A percentile compares a stretch with the other conserved stretches of the same genome.
phyloP scores from a whole-genome alignment of 1,139 yeast genomes.

The Pichia sp. region DNA sequence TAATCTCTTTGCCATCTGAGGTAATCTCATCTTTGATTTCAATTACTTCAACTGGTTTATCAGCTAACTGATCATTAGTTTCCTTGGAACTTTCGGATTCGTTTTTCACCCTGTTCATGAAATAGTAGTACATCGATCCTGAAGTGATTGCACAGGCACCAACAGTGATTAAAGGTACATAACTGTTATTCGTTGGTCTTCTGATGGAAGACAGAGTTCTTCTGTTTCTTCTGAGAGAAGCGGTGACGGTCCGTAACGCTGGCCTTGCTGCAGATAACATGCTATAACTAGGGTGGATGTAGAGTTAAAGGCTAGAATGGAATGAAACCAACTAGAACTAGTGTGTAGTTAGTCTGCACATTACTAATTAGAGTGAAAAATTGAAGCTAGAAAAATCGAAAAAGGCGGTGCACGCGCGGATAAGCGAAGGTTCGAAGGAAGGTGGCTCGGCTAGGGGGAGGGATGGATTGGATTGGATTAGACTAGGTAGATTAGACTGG shows the following conservation, averaged over 20 bases:
- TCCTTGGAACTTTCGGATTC: slow-evolving; percentile 8
- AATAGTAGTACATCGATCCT: slow-evolving; percentile 15
- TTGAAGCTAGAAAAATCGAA: too few relatives aligned
- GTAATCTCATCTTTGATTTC: slow-evolving; percentile 6
- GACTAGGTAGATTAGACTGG: too few relatives aligned
- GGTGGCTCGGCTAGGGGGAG: background rate
- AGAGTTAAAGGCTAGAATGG: background rate
- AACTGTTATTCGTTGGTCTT: slow-evolving; percentile 1
- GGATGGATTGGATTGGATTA: background rate
- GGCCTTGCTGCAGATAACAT: background rate
- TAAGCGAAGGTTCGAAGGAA: too few relatives aligned
- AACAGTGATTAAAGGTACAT: slow-evolving; percentile 13
- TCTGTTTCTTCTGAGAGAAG: background rate
- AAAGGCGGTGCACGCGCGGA: too few relatives aligned
- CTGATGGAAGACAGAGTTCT: slow-evolving; percentile 1
- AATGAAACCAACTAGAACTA: background rate
- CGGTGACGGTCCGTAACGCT: background rate
- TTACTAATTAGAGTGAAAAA: background rate
- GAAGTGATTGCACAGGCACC: slow-evolving; percentile 19
- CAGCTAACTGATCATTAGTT: background rate
- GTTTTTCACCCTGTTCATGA: slow-evolving; percentile 11
- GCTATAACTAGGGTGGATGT: background rate
- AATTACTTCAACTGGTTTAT: slow-evolving; percentile 12
- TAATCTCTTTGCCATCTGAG: slow-evolving; percentile 1
- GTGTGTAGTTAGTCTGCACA: too few relatives aligned